A percentile compares a stretch with the other conserved stretches of the same genome.
Evolutionary conservation across 1,139 yeast species (phyloP).

Genomic region (Geotrichum klebahnii): DNA sequence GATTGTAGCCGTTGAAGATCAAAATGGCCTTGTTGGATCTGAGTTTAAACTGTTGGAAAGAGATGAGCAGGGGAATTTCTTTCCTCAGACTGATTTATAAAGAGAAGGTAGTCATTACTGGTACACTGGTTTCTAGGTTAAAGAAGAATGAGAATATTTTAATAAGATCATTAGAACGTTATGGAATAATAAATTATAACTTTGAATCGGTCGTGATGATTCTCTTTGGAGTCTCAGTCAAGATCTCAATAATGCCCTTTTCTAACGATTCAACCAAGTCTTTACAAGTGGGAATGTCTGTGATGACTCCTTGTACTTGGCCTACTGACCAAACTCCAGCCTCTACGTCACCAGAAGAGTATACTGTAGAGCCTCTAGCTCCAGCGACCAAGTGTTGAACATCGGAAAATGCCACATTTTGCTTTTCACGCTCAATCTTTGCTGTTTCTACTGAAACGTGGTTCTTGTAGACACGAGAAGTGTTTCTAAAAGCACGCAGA

Average conservation of each 20-base stretch:
- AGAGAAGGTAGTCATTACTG: too few relatives aligned
- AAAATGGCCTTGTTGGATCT: too few relatives aligned
- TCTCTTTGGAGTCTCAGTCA: constrained; percentile 15
- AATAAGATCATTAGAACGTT: not conserved
- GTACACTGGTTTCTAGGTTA: too few relatives aligned
- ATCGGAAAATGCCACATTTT: constrained; percentile 31
- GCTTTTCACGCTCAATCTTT: constrained; percentile 31
- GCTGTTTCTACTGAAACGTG: constrained; percentile 35
- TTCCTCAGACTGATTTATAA: too few relatives aligned
- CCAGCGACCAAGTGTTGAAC: constrained; percentile 36
- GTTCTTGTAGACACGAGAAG: constrained; percentile 38
- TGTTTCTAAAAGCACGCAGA: constrained; percentile 35
- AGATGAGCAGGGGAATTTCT: too few relatives aligned
- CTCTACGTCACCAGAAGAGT: constrained; percentile 35
- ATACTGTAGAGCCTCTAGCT: constrained; percentile 35
- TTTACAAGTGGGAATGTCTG: constrained; percentile 36
- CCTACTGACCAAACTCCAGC: constrained; percentile 40
- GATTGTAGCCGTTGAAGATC: too few relatives aligned
- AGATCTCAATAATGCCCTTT: constrained; percentile 25
- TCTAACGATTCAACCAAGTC: constrained; percentile 33
- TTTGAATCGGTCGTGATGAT: constrained; percentile 11
- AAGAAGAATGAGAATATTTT: not conserved
- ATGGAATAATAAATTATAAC: constrained; percentile 2
- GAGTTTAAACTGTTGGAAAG: too few relatives aligned
- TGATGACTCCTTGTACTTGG: constrained; percentile 34